Conservation (phyloP, 148 eudicot species). For the Fagopyrum tataricum region DNA sequence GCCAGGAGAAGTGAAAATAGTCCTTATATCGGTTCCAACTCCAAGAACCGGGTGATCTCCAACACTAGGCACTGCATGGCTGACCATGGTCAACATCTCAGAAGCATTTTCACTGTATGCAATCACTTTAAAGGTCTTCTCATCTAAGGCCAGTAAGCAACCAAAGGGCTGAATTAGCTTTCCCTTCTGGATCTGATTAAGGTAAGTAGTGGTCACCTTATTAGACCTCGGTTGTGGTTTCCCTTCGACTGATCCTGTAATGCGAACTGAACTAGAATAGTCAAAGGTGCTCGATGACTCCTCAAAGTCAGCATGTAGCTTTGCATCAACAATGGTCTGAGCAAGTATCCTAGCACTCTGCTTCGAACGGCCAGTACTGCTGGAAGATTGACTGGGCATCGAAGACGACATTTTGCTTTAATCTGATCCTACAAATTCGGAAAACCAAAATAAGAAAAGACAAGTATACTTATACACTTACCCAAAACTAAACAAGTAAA, state of each 20-base stretch:
- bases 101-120: conserved; percentile 89
- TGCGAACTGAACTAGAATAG: conserved; percentile 64
- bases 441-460: background rate
- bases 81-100: conserved; percentile 84
- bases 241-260: conserved; percentile 22
- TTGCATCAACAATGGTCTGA: conserved; percentile 78
- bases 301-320: conserved; percentile 80
- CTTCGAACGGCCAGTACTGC: conserved; percentile 48
- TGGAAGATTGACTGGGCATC: conserved; percentile 52
- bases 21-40: conserved; percentile 75
- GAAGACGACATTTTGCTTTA: conserved; percentile 52
- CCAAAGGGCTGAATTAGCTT: conserved; percentile 83
- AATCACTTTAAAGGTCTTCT: conserved; percentile 63
- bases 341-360: conserved; percentile 63
- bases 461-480: background rate
- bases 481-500: background rate
- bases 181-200: conserved; percentile 83
- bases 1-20: conserved; percentile 69
- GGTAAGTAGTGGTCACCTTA: conserved; percentile 73
- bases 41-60: conserved; percentile 64
- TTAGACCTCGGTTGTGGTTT: conserved; percentile 41
- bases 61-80: conserved; percentile 86
- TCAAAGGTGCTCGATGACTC: conserved; percentile 65
- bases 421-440: background rate
- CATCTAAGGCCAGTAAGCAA: conserved; percentile 79